phyloP scores from a whole-genome alignment of 2,329 filamentous ascomycete species.

The Ophiosphaerella herpotricha region DNA sequence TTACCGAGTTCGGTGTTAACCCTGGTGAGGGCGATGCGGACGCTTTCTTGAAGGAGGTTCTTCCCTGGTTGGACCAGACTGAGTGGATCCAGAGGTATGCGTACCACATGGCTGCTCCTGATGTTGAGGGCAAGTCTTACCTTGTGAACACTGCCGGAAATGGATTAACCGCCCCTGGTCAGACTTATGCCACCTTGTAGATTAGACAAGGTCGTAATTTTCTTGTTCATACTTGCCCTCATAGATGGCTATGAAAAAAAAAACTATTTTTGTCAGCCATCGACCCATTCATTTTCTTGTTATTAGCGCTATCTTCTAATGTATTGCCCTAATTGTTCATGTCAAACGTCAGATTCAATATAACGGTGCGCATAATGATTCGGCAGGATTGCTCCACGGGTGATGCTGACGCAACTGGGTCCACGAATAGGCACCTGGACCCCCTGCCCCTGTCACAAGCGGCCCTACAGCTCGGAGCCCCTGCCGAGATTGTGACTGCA shows the following conservation, averaged over 20 bases:
- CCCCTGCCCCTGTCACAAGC: too few species aligned
- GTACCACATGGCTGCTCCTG: constrained; percentile 34
- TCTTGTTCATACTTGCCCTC: constrained; percentile 8
- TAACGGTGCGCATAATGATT: too few species aligned
- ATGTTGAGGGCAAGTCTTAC: constrained; percentile 17
- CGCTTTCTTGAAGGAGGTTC: constrained; percentile 36
- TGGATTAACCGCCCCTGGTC: constrained; percentile 25
- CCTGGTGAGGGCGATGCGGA: constrained; percentile 22
- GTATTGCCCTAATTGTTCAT: neutral
- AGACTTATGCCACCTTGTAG: constrained; percentile 15
- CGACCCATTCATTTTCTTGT: neutral
- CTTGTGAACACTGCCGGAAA: constrained; percentile 24
- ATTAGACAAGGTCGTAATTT: constrained; percentile 4
- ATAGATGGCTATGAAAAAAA: constrained; percentile 1
- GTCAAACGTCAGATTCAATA: too few species aligned
- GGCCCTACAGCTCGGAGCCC: too few species aligned
- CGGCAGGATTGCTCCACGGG: too few species aligned
- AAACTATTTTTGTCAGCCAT: neutral
- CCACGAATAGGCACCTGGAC: too few species aligned
- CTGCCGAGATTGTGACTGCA: too few species aligned
- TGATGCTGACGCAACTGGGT: too few species aligned
- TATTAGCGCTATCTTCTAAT: neutral
- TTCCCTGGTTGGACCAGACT: constrained; percentile 42
- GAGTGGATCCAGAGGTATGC: constrained; percentile 42
- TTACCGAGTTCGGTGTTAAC: constrained; percentile 43